Base-by-base conservation (phyloP, 305 asterid genomes). In the Fraxinus ornus region DNA sequence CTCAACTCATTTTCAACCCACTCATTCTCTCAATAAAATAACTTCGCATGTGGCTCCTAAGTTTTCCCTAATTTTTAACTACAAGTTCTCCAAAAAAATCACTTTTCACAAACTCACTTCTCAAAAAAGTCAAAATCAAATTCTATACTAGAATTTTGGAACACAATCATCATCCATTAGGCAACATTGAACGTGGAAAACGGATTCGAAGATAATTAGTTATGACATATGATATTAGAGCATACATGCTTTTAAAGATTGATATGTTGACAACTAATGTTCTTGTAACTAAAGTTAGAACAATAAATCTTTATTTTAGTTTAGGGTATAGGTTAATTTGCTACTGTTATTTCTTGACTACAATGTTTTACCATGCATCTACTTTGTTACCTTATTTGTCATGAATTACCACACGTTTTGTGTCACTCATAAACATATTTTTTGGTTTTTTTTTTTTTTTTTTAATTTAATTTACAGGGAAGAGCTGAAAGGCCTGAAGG, bases 401-500 rank as follows among this genome's bases (percentile, higher is more conserved):
- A n/a, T 13, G 37, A 10, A 24, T 26, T 28, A 26, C 35, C 21
- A 30, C 19, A 4, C 21, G 2, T 33, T 71, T 15, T 32, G 4
- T 71, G 7, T 71, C 44, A 6, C 76, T 55, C 17, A 4, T 4
- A 26, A 72, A 78, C 60, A 15, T 73, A 2, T 33, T 77, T 52
- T 78, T 75, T 44, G 74, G 76, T 15, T 6, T 2, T 82, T 72
- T 5, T 78, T 79, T 52, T 85, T 30, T 28, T 28, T 28, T 28
- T n/a, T n/a, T n/a, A 49, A 5, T 70, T 10, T n/a, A 83, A 62
- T 79, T 68, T 86, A 84, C 91, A 95, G 98, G 88, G 97, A 92
- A 76, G 94, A 91, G 80, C 81, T 94, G 68, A 92, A 92, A 90
- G 88, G 88, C 81, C 72, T 94, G 22, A 89, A 87, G 91, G 98